These are phyloP conservation scores for Phytophthora pistaciae DNA, from an alignment of 352 stramenopile species.

Conservation along the genomic window DNA sequence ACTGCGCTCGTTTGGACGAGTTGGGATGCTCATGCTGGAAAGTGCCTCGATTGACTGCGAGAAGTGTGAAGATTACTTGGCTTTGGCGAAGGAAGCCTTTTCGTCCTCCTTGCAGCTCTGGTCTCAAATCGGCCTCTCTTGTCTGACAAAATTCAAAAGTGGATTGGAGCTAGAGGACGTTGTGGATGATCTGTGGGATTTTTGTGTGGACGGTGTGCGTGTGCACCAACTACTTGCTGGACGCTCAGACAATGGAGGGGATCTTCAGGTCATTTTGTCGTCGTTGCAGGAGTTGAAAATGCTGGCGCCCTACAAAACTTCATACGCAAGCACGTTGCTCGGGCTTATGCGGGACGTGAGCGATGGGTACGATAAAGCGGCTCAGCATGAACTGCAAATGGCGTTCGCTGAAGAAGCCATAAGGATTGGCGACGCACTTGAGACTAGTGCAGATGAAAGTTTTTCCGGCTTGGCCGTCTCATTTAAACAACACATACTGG, in stretches of 20 bases:
- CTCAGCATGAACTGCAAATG: constrained; percentile 47
- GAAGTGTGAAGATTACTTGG: constrained; percentile 65
- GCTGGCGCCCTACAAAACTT: constrained; percentile 68
- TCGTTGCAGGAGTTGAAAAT: constrained; percentile 79
- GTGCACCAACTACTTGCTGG: constrained; percentile 49
- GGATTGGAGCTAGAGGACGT: constrained; percentile 76
- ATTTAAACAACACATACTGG: constrained; percentile 59
- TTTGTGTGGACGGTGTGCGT: constrained; percentile 70
- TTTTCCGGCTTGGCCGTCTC: constrained; percentile 25
- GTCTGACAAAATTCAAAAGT: constrained; percentile 72
- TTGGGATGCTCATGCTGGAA: constrained; percentile 70
- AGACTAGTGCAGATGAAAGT: constrained; percentile 41
- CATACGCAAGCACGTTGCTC: constrained; percentile 51
- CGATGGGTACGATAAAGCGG: constrained; percentile 51
- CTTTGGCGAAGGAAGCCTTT: constrained; percentile 64
- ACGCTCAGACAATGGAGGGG: constrained; percentile 9
- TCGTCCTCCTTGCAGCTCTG: constrained; percentile 59
- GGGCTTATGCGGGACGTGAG: constrained; percentile 59
- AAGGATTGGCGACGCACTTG: constrained; percentile 59
- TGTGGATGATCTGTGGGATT: constrained; percentile 84
- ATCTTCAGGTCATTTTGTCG: constrained; percentile 49
- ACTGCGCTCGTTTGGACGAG: constrained; percentile 73
- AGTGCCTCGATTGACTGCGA: constrained; percentile 56
- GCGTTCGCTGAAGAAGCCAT: constrained; percentile 73
- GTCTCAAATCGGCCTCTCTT: constrained; percentile 69